Evolutionary conservation across 345 rosid genomes (phyloP), one percentile per base, ranked within the genome.

Genomic region (Euphorbia tirucalli): DNA sequence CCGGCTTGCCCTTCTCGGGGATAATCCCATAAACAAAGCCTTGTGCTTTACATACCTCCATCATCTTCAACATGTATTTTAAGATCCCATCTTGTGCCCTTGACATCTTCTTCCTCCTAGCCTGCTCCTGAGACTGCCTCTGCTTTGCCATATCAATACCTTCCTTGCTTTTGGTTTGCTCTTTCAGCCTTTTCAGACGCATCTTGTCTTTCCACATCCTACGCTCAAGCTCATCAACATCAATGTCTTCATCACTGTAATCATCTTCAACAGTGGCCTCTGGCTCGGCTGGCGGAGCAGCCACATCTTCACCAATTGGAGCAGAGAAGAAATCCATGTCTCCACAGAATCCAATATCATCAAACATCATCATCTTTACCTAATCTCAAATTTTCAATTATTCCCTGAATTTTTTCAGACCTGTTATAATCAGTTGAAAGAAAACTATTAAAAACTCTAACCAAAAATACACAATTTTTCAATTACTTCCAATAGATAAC

Each of bases 21-120:
- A 94, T 93, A 54, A 94, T 87, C 78, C 97, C 97, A 54, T 87
- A 94, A 18, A 93, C 98, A 64, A 94, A 94, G 19, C 98, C 98
- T 76, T 94, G 93, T 61, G 96, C 97, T 61, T 89, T 90, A 41
- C 91, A 89, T 18, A 78, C 89, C 70, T 94, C 98, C 93, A 90
- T 88, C 90, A 84, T 83, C 80, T 87, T 90, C 63, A 90, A 72
- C 98, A 94, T 90, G 84, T 92, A 84, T 77, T 85, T 94, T 78
- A 94, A 74, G 73, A 94, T 84, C 75, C 93, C 96, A 65, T 90
- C 96, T 80, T 94, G 95, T 61, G 91, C 93, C 82, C 90, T 74
- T 0, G 87, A 86, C 95, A 92, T 89, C 85, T 84, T 83, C 82
- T 86, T 88, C 86, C 90, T 84, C 83, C 91, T 76, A 0, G 82